Evolutionary conservation across 1,284 basidiomycete genomes (phyloP), one percentile per base, ranked within the genome.

Genomic region (Sporisorium graminicola): DNA sequence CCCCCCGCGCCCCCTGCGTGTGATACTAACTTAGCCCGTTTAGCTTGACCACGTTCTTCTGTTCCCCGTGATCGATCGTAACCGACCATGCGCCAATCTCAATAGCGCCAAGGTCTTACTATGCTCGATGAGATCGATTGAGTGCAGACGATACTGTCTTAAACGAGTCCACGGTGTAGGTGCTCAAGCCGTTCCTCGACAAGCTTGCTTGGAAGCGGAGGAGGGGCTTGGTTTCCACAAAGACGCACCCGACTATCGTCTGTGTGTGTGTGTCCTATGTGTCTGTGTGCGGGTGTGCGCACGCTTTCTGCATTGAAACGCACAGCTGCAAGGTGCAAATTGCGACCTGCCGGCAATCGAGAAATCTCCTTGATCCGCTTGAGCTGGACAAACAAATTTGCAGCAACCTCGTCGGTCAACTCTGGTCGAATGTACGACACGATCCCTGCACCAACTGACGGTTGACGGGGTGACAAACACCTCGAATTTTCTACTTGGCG

Each of bases 251-350:
- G 3, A 14, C 5, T 13, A 14, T 14, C 3, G 13, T 35, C 14
- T 35, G 35, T 35, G 35, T 35, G 35, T 14, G 44, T 47, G 44
- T 47, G 44, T n/a, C n/a, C n/a, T n/a, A n/a, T 47, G 14, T 26
- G 24, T 24, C 20, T 27, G 44, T 20, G 26, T 47, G 44, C n/a
- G 26, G 44, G 20, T 16, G 2, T n/a, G n/a, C n/a, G n/a, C n/a
- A n/a, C n/a, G n/a, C n/a, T n/a, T n/a, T n/a, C n/a, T n/a, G n/a
- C n/a, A n/a, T n/a, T n/a, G n/a, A n/a, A 10, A 9, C n/a, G 47
- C 27, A 49, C 43, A 18, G 43, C 43, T 57, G 55, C 55, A 57
- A 35, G 20, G 55, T 47, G 43, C 55, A 57, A 47, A 57, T 31
- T 47, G 44, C 55, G 8, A 20, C n/a, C 49, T 50, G 49, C 49